Evolutionary conservation across 2,329 filamentous ascomycete species (phyloP).

Genomic region (Diaporthe batatas): DNA sequence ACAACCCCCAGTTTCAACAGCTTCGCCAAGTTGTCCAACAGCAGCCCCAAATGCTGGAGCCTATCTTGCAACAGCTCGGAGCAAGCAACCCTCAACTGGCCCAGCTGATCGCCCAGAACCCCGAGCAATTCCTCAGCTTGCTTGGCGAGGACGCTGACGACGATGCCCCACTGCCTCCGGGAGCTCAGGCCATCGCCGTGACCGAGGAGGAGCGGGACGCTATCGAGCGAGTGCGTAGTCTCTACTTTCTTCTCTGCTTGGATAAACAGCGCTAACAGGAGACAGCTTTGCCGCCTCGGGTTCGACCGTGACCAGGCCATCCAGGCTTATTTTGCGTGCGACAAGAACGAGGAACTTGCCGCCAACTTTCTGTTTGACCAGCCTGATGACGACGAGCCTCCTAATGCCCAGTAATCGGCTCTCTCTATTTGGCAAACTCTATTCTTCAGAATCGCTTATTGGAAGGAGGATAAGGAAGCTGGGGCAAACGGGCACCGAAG

Average conservation of each 20-base stretch:
- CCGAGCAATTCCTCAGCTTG: conserved; percentile 91
- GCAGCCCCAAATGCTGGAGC: conserved; percentile 98
- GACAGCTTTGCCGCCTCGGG: conserved; percentile 87
- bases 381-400: conserved; percentile 82
- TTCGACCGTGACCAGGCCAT: conserved; percentile 95
- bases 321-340: conserved; percentile 98
- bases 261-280: conserved; percentile 38
- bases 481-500: conserved; percentile 5
- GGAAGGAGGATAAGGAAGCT: conserved; percentile 14
- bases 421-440: background rate
- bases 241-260: conserved; percentile 28
- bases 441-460: background rate
- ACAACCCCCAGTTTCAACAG: conserved; percentile 98
- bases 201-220: conserved; percentile 97
- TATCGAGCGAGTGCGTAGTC: conserved; percentile 84
- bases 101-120: conserved; percentile 90
- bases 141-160: conserved; percentile 90
- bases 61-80: conserved; percentile 95
- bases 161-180: conserved; percentile 86
- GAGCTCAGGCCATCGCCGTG: conserved; percentile 89
- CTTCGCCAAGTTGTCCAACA: conserved; percentile 97
- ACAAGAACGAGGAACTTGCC: conserved; percentile 98
- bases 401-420: conserved; percentile 56
- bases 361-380: conserved; percentile 99
- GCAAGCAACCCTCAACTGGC: conserved; percentile 95